These are phyloP conservation scores for Somion occarium DNA, from an alignment of 1,284 basidiomycete species.

Conservation along the genomic window DNA sequence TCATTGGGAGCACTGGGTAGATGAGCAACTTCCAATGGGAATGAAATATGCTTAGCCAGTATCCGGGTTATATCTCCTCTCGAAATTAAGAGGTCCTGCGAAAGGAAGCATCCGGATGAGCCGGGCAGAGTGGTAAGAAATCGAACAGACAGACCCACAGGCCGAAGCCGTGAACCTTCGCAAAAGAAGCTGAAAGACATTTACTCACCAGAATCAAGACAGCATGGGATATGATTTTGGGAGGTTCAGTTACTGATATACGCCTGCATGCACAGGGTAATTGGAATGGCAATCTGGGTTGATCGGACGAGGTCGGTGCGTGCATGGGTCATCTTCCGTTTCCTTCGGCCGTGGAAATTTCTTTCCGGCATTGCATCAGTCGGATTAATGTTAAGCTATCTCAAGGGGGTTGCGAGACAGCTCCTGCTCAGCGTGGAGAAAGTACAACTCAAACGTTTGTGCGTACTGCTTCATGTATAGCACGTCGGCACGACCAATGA, in stretches of 20 bases:
- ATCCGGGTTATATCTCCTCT: slow-evolving; percentile 7
- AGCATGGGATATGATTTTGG: neutral
- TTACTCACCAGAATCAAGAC: slow-evolving; percentile 2
- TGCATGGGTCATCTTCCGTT: slow-evolving; percentile 9
- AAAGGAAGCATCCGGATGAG: slow-evolving; percentile 3
- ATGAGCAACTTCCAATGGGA: neutral
- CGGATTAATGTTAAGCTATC: neutral
- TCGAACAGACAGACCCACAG: neutral
- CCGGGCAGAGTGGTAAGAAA: neutral
- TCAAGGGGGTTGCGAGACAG: neutral
- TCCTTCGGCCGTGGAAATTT: slow-evolving; percentile 3
- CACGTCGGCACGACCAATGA: neutral
- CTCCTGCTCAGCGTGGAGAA: neutral
- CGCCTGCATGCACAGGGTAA: neutral
- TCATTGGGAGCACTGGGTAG: slow-evolving; percentile 7
- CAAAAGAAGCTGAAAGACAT: neutral
- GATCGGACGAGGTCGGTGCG: neutral
- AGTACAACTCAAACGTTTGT: neutral
- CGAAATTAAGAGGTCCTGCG: slow-evolving; percentile 5
- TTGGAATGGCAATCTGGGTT: neutral
- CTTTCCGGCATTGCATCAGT: neutral
- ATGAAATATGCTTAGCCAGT: neutral
- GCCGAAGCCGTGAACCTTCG: neutral
- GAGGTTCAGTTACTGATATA: neutral
- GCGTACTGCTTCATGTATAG: neutral